Evolutionary conservation across 768 basidiomycete species (phyloP), one percentile per base, ranked within the genome.

Genomic region (Clitopilus passeckerianus): DNA sequence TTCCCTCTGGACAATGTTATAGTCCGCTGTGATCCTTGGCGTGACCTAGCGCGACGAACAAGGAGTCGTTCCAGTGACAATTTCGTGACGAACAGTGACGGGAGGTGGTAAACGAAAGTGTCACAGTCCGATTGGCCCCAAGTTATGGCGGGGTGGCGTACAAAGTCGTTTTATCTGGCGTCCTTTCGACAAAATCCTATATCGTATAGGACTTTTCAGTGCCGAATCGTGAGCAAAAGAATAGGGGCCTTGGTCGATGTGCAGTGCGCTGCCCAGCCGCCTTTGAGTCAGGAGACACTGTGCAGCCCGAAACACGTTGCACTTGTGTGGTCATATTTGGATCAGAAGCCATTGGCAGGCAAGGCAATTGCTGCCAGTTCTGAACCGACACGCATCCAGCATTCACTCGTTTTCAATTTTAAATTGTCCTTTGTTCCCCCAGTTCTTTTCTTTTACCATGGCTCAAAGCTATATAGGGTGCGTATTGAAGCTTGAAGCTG

Each of bases 391-490:
- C 16, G 18, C 16, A 14, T 54, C 55, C 41, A 23, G 34, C 20
- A 22, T 37, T 53, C 46, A 60, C 57, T 43, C 59, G 37, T 53
- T 56, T 54, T 54, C n/a, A 43, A 16, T 34, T 54, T 50, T 57
- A n/a, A 1, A 57, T 59, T 43, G 16, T 37, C 53, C 37, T 53
- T 41, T 61, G 27, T 34, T 59, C 54, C 54, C 27, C 6, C 27
- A 53, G 22, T 33, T 55, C 54, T 30, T 59, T 54, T n/a, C 55
- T 63, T 58, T 60, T 53, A 59, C 30, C 66, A 89, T 89, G 87
- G 86, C 89, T 63, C 80, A 82, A 61, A 89, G 85, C 76, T 90
- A 89, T 68, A 89, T 90, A 64, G 89, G 89, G 88, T 88, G 65
- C 46, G 79, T 71, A 3, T 10, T 16, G 6, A 55, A 16, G 16